Conservation (phyloP, 257 asterid genomes). For the Salvia rosmarinus region DNA sequence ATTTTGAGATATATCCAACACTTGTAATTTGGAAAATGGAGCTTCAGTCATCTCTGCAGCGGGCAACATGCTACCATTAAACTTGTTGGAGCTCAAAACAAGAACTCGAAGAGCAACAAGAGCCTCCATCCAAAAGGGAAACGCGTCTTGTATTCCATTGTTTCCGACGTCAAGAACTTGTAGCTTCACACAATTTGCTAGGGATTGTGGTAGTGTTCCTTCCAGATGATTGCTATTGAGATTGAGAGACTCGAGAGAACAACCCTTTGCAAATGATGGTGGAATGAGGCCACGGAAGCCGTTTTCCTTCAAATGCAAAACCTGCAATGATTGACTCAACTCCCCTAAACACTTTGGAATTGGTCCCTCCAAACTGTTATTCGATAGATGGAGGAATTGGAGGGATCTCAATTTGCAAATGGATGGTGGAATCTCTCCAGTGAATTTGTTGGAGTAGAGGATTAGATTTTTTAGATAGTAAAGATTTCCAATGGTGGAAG, state of each 20-base stretch:
- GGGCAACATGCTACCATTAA: neutral
- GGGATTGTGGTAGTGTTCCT: neutral
- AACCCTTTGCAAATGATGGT: neutral
- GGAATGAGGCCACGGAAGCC: neutral
- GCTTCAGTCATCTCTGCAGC: neutral
- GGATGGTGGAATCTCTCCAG: slow-evolving; percentile 1
- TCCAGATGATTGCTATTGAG: neutral
- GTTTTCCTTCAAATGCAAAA: neutral
- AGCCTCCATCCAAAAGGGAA: neutral
- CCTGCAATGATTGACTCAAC: neutral
- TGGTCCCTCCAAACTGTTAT: slow-evolving; percentile 1
- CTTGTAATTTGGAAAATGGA: neutral
- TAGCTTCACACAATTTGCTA: neutral
- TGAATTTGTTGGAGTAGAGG: slow-evolving; percentile 13
- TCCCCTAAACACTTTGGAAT: slow-evolving; percentile 1
- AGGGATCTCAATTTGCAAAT: slow-evolving; percentile 4
- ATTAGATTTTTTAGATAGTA: neutral
- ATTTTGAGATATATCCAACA: neutral
- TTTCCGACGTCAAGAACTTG: neutral
- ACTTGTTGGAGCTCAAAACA: neutral
- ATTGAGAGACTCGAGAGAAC: neutral
- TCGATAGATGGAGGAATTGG: neutral
- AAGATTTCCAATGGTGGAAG: neutral
- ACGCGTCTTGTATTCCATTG: neutral
- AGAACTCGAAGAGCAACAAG: neutral